Evolutionary conservation across 768 basidiomycete genomes (phyloP).

Genomic region (Leucosporidium scottii): DNA sequence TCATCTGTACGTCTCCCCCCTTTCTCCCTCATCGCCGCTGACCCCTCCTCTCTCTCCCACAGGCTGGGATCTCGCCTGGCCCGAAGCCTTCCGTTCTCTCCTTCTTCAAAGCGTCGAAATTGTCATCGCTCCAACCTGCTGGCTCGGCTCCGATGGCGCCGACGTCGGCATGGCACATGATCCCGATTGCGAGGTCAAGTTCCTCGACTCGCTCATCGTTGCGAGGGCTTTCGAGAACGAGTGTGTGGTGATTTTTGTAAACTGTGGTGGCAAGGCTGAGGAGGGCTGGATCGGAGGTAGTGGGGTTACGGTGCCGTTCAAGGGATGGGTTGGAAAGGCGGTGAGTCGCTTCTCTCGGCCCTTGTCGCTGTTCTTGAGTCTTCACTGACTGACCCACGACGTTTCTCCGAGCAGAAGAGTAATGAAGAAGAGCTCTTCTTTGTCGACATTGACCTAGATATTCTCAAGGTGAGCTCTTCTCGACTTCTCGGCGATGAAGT

Average conservation of each 20-base stretch:
- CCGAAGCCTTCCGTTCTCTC: slow-evolving; percentile 20
- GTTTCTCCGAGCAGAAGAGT: not conserved
- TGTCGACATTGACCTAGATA: slow-evolving; percentile 17
- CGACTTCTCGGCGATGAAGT: not conserved
- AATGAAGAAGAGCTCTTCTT: slow-evolving; percentile 22
- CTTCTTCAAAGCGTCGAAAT: slow-evolving; percentile 19
- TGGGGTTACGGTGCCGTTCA: slow-evolving; percentile 25
- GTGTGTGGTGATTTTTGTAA: slow-evolving; percentile 27
- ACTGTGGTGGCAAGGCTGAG: slow-evolving; percentile 13
- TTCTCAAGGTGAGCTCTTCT: slow-evolving; percentile 17
- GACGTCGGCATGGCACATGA: slow-evolving; percentile 16
- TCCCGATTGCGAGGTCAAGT: slow-evolving; percentile 24
- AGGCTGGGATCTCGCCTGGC: slow-evolving; percentile 19
- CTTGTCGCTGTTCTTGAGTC: not conserved
- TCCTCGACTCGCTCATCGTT: slow-evolving; percentile 27
- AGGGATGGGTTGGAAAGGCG: slow-evolving; percentile 15
- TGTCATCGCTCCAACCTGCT: slow-evolving; percentile 33
- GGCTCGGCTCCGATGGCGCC: slow-evolving; percentile 26
- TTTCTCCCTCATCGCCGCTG: not conserved
- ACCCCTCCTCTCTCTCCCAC: not conserved
- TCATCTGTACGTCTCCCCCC: slow-evolving; percentile 25
- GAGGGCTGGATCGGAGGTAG: slow-evolving; percentile 18
- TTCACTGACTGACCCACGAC: not conserved
- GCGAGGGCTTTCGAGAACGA: slow-evolving; percentile 34
- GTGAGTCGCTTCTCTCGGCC: not conserved